Evolutionary conservation across 306 rosid genomes (phyloP).

Genomic region (Malus sieversii): DNA sequence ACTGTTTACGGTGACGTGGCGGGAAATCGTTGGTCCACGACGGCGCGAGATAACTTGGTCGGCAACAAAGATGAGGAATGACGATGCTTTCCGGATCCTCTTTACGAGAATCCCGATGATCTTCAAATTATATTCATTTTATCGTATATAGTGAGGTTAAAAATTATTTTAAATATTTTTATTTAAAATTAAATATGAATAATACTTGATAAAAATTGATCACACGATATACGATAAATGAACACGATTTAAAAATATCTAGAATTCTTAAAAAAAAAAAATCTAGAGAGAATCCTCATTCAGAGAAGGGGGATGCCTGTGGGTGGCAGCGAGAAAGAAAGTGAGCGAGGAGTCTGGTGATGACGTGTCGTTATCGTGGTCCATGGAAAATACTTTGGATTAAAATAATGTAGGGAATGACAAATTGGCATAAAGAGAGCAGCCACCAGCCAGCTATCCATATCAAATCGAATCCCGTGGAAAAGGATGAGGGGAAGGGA

Average conservation of each 20-base stretch:
- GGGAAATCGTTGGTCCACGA: conserved; percentile 31
- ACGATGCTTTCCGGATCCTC: too few species aligned
- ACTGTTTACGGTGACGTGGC: conserved; percentile 7
- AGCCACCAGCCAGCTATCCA: not conserved
- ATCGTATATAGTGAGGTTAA: too few species aligned
- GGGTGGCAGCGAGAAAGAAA: not conserved
- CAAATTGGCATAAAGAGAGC: not conserved
- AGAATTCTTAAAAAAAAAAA: too few species aligned
- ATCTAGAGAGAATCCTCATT: too few species aligned
- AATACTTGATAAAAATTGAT: too few species aligned
- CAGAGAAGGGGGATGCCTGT: not conserved
- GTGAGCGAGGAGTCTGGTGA: not conserved
- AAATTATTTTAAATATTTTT: too few species aligned
- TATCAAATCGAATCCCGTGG: not conserved
- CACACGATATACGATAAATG: accelerated
- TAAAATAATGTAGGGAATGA: conserved; percentile 1
- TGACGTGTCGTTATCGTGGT: not conserved
- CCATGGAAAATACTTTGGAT: not conserved
- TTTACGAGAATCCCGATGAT: accelerated
- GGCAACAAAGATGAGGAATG: not conserved
- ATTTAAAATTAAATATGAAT: too few species aligned
- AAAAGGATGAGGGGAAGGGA: not conserved
- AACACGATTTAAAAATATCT: too few species aligned
- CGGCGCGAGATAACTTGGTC: conserved; percentile 1
- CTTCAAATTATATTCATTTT: too few species aligned